phyloP scores from a whole-genome alignment of 1,284 basidiomycete genomes.

The Pseudozyma hubeiensis region DNA sequence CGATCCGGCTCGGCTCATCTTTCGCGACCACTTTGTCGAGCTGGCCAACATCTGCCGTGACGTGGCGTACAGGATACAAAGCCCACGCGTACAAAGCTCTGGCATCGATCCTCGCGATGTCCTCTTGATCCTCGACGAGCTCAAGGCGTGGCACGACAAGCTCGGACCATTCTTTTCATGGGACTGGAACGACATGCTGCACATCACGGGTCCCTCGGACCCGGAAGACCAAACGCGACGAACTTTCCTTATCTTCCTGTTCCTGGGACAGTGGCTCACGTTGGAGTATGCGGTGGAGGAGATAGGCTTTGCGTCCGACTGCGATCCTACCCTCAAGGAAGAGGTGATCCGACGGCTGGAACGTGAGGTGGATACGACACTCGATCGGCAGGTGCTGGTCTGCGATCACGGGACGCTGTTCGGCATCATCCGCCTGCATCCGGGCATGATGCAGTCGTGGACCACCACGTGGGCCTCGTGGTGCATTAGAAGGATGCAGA shows the following conservation, averaged over 20 bases:
- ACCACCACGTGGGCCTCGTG: conserved; percentile 32
- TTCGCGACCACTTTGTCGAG: conserved; percentile 25
- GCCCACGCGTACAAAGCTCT: conserved; percentile 9
- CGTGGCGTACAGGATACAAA: conserved; percentile 15
- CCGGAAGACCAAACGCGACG: conserved; percentile 26
- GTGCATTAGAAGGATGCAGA: conserved; percentile 25
- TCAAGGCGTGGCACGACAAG: conserved; percentile 22
- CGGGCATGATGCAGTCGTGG: conserved; percentile 45
- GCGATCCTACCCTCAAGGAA: conserved; percentile 2
- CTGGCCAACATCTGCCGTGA: conserved; percentile 28
- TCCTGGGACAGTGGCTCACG: conserved; percentile 29
- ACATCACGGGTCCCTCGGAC: conserved; percentile 34
- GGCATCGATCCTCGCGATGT: conserved; percentile 27
- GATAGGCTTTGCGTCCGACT: conserved; percentile 6
- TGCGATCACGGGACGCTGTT: conserved; percentile 41
- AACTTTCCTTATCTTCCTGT: conserved; percentile 37
- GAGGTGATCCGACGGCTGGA: conserved; percentile 9
- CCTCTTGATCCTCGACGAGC: conserved; percentile 18
- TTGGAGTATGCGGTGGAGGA: conserved; percentile 30
- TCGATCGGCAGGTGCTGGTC: conserved; percentile 34
- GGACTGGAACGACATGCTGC: conserved; percentile 46
- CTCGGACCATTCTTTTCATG: conserved; percentile 17
- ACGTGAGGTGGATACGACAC: conserved; percentile 17
- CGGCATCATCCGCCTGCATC: conserved; percentile 38
- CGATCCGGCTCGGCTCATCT: conserved; percentile 6